Base-by-base conservation (phyloP, 2,329 filamentous ascomycete species). In the Endoconidiophora polonica region DNA sequence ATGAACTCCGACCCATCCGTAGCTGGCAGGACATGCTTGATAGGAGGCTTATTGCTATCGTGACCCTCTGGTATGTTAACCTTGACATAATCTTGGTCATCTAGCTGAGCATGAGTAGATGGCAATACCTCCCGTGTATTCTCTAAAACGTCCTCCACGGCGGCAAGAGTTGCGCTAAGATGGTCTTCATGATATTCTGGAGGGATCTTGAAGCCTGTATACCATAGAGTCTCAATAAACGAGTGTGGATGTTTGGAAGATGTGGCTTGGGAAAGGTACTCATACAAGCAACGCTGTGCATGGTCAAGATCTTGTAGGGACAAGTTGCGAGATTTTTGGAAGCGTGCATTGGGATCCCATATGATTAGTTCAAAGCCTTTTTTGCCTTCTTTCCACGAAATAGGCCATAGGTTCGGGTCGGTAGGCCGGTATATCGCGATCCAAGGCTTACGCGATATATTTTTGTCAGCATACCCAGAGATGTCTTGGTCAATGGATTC, bases 301-400 rank as follows among this genome's bases (percentile, higher is more conserved):
- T 63, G 58, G 2, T 65, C 61, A 2, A 78, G 62, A 12, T 68
- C 63, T 1, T 56, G 55, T 47, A 65, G 59, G 1, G 56, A 57
- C 1, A 62, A 40, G 2, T 47, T 3, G 3, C 55, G 41, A 12
- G 54, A 52, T 0, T 51, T 46, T 0, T 55, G 52, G 5, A 61
- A 58, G 23, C 58, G 61, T 1, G 59, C 55, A 1, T 53, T 55
- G 5, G 63, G 51, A 54, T 78, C 75, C 73, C 73, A 77, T 38
- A 79, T 72, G 4, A 78, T 61, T 10, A 79, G 56, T 55, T 78
- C 73, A 2, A 65, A 63, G 2, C 48, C 46, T 0, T 57, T 62
- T 68, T 1, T 58, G 55, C 20, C 49, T 58, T 1, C 6, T 12
- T 18, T 16, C 2, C 33, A 16, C 5, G 41, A 20, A 12, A 14